Conservation (phyloP, 495 filamentous ascomycete species). For the Penicillium lagena region DNA sequence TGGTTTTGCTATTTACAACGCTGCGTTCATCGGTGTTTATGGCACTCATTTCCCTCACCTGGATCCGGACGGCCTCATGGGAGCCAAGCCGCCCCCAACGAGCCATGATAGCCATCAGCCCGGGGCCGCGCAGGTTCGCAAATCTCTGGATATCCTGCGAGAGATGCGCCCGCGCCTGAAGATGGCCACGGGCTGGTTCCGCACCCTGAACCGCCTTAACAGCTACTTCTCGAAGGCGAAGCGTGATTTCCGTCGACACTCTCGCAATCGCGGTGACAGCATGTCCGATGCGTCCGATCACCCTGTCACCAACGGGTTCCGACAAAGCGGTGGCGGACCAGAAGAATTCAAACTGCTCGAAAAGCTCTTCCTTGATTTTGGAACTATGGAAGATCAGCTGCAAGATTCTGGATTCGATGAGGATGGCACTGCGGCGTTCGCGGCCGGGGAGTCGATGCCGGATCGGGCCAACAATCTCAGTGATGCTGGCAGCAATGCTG, state of each 20-base stretch:
- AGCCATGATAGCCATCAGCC: constrained; percentile 24
- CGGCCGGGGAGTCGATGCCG: constrained; percentile 13
- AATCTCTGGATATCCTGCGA: constrained; percentile 46
- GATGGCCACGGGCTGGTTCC: constrained; percentile 67
- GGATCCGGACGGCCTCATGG: constrained; percentile 61
- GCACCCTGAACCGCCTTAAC: constrained; percentile 61
- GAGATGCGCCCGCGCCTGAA: constrained; percentile 61
- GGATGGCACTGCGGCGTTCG: constrained; percentile 20
- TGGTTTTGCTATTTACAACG: constrained; percentile 75
- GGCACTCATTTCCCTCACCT: constrained; percentile 70
- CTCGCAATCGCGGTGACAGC: constrained; percentile 30
- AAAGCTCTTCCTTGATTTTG: constrained; percentile 52
- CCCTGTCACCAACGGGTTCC: constrained; percentile 28
- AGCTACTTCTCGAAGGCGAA: constrained; percentile 60
- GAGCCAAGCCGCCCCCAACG: constrained; percentile 12
- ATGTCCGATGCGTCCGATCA: constrained; percentile 29
- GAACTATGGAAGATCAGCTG: constrained; percentile 42
- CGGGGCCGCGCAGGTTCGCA: constrained; percentile 36
- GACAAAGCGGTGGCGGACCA: constrained; percentile 51
- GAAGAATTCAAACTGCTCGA: constrained; percentile 66
- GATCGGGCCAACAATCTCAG: constrained; percentile 32
- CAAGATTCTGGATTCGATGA: constrained; percentile 24
- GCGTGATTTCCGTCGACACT: constrained; percentile 50
- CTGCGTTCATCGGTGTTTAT: constrained; percentile 67
- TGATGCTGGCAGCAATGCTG: constrained; percentile 35